Evolutionary conservation across 129 eudicot species (phyloP).

Genomic region (Arctium lappa): DNA sequence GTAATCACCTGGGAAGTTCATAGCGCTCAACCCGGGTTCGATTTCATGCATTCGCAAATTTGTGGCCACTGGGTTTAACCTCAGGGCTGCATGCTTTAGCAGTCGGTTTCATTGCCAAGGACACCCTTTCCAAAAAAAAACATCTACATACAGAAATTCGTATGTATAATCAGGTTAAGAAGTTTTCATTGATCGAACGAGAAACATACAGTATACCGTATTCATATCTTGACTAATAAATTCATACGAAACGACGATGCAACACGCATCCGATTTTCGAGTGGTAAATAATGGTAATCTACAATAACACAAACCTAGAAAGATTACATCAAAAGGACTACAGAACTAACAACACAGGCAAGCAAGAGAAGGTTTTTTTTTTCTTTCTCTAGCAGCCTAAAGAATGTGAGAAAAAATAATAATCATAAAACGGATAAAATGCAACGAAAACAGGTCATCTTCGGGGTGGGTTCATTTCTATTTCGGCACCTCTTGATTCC

Average conservation of each 20-base stretch:
- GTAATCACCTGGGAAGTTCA: too few relatives aligned
- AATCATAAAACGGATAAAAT: constrained; percentile 1
- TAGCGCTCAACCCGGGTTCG: too few relatives aligned
- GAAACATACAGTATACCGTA: constrained; percentile 17
- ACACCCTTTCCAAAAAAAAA: too few relatives aligned
- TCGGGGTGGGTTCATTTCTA: constrained; percentile 63
- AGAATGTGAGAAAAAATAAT: constrained; percentile 32
- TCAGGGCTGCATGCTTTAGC: too few relatives aligned
- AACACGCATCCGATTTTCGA: constrained; percentile 19
- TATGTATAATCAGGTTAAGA: not conserved
- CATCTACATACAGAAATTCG: not conserved
- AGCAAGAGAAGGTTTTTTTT: constrained; percentile 19
- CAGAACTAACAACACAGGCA: constrained; percentile 31
- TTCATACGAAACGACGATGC: constrained; percentile 15
- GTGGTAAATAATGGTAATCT: constrained; percentile 33
- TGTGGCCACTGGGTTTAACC: too few relatives aligned
- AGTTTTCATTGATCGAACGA: not conserved
- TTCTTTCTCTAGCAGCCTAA: constrained; percentile 38
- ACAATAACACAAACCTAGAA: constrained; percentile 31
- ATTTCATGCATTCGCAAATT: too few relatives aligned
- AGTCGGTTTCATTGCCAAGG: too few relatives aligned
- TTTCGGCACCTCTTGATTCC: constrained; percentile 43
- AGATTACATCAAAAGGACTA: constrained; percentile 21
- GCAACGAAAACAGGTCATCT: constrained; percentile 33
- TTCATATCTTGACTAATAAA: constrained; percentile 18